These are phyloP conservation scores for Lactifluus pinguis DNA, from an alignment of 768 basidiomycete species.

Conservation along the genomic window DNA sequence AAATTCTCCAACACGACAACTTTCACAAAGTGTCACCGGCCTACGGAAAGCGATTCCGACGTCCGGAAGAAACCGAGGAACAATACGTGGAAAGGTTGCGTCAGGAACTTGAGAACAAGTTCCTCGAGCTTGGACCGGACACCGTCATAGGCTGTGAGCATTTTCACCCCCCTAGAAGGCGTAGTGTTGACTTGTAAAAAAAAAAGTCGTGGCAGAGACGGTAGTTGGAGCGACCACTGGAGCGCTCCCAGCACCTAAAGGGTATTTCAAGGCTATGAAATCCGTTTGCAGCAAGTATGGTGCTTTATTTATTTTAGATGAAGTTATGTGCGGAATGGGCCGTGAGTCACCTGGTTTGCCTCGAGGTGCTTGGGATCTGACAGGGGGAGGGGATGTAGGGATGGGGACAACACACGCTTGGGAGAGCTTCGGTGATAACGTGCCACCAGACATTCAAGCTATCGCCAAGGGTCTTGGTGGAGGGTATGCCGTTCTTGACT, in stretches of 20 bases:
- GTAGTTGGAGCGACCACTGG: slow-evolving; percentile 85
- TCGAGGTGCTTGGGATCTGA: not conserved
- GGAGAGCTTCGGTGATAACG: slow-evolving; percentile 75
- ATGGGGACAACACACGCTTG: slow-evolving; percentile 85
- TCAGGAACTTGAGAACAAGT: slow-evolving; percentile 79
- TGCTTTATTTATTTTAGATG: slow-evolving; percentile 79
- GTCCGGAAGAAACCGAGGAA: slow-evolving; percentile 58
- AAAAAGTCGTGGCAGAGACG: slow-evolving; percentile 69
- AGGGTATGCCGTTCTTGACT: slow-evolving; percentile 41
- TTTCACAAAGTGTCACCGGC: slow-evolving; percentile 88
- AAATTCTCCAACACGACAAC: slow-evolving; percentile 50
- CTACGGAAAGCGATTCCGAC: slow-evolving; percentile 73
- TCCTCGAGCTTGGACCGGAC: slow-evolving; percentile 70
- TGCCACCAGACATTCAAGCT: slow-evolving; percentile 76
- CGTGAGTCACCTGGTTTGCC: slow-evolving; percentile 37
- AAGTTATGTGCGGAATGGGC: slow-evolving; percentile 91
- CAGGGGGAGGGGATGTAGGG: slow-evolving; percentile 34
- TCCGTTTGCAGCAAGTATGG: slow-evolving; percentile 65
- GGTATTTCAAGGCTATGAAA: slow-evolving; percentile 81
- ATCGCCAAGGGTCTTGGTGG: slow-evolving; percentile 87
- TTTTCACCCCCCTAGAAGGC: slow-evolving; percentile 9
- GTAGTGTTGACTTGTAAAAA: slow-evolving; percentile 23
- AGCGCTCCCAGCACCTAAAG: slow-evolving; percentile 65
- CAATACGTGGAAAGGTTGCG: slow-evolving; percentile 71
- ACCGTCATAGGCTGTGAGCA: slow-evolving; percentile 73